Base-by-base conservation (phyloP, 1,284 basidiomycete species). In the Heterobasidion occidentale region DNA sequence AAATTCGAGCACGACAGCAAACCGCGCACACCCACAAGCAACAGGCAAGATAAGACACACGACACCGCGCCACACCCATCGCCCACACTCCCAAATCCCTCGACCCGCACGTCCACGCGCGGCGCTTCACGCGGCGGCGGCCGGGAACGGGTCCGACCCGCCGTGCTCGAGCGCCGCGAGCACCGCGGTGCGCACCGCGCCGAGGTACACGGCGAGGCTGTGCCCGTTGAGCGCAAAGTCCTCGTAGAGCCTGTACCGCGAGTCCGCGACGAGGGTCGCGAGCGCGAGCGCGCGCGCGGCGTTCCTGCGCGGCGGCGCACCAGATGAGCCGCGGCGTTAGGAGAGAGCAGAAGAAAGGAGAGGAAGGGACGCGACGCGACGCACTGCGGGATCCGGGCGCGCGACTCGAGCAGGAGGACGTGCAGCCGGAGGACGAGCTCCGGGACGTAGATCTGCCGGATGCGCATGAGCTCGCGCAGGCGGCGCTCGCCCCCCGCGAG, bases 391-490 rank as follows among this genome's bases (percentile, higher is more conserved):
- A 94, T 75, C 14, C 81, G 72, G 7, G 74, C 68, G 17, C 86
- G 75, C 7, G 92, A 90, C 42, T 79, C 74, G 59, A 85, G 80
- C 12, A 98, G 75, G 57, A 88, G 74, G 36, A 78, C 74, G 67
- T 98, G 95, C 15, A 98, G 73, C 19, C 92, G 84, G 59, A 98
- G 77, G 61, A 98, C 83, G 44, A 98, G 78, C 67, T 98, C 94
- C 0, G 95, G 96, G 17, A 98, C 77, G 70, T 91, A 96, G 42
- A 95, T 86, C 63, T 92, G 87, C 36, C 95, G 83, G 57, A 98
- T 91, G 20, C 89, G 81, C 2, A 78, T 72, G 52, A 97, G 80
- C 62, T 97, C 92, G 33, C 75, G 74, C 19, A 75, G 73, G 12
- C 91, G 77, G 11, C 78, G 78, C 53, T 87, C 80, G 51, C 74